Conservation (phyloP, 495 filamentous ascomycete genomes). For the Rusavskia elegans region DNA sequence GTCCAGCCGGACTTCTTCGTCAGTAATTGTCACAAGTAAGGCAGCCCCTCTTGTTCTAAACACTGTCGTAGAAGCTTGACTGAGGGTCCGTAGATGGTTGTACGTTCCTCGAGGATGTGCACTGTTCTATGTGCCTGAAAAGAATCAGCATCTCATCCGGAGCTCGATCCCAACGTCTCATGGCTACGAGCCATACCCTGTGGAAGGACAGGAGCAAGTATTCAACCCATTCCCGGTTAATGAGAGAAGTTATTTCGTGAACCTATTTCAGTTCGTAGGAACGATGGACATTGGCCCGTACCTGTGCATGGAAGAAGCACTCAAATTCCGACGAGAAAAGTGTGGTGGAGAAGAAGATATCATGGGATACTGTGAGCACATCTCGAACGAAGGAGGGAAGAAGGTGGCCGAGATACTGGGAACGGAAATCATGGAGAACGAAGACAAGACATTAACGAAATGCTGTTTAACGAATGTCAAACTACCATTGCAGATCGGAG, state of each 20-base stretch:
- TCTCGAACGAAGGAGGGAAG: constrained; percentile 45
- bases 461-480: constrained; percentile 53
- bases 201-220: constrained; percentile 18
- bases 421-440: constrained; percentile 51
- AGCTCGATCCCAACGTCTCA: constrained; percentile 58
- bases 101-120: constrained; percentile 69
- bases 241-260: constrained; percentile 41
- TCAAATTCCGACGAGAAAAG: constrained; percentile 48
- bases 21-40: constrained; percentile 68
- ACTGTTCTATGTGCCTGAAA: constrained; percentile 57
- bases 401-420: constrained; percentile 43
- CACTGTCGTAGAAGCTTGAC: background rate
- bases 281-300: constrained; percentile 59
- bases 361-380: constrained; percentile 32
- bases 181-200: constrained; percentile 30
- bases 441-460: constrained; percentile 23
- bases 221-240: constrained; percentile 32
- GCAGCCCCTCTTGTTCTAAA: background rate
- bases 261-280: constrained; percentile 62
- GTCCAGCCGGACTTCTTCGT: constrained; percentile 74
- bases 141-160: constrained; percentile 59
- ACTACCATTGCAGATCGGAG: constrained; percentile 42
- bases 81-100: constrained; percentile 45
- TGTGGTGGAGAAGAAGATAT: constrained; percentile 65
- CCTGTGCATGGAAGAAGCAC: constrained; percentile 50